Evolutionary conservation across 129 eudicot species (phyloP).

Genomic region (Logfia minima): DNA sequence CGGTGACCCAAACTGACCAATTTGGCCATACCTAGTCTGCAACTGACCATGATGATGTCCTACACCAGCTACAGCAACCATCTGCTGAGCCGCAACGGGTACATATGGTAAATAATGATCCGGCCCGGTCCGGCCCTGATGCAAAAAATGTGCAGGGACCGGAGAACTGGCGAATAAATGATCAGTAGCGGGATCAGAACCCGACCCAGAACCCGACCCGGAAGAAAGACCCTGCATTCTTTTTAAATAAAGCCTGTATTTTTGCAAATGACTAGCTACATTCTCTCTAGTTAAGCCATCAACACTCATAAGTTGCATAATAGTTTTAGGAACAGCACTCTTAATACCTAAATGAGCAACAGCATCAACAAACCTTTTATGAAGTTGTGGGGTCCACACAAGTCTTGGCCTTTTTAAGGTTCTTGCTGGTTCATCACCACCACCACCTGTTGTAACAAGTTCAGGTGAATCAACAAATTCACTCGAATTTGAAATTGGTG

Average conservation of each 20-base stretch:
- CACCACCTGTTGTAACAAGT: conserved; percentile 46
- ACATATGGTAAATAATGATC: conserved; percentile 65
- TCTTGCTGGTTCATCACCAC: conserved; percentile 78
- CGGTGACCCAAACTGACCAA: conserved; percentile 72
- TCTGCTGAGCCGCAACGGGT: conserved; percentile 55
- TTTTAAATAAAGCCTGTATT: conserved; percentile 80
- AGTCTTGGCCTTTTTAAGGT: conserved; percentile 91
- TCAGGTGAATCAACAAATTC: conserved; percentile 82
- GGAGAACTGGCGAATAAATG: conserved; percentile 88
- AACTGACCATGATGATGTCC: conserved; percentile 34
- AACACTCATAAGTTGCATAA: conserved; percentile 96
- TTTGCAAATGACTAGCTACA: conserved; percentile 91
- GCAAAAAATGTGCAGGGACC: conserved; percentile 86
- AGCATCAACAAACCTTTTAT: conserved; percentile 87
- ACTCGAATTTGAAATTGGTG: conserved; percentile 42
- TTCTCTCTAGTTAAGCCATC: conserved; percentile 92
- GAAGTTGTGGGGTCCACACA: conserved; percentile 98
- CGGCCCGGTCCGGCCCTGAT: conserved; percentile 44
- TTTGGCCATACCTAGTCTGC: conserved; percentile 55
- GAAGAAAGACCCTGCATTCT: conserved; percentile 77
- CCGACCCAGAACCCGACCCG: conserved; percentile 39
- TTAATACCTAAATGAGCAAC: conserved; percentile 94
- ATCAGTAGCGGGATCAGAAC: conserved; percentile 72
- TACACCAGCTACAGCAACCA: conserved; percentile 42
- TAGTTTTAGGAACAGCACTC: conserved; percentile 95